A percentile compares a stretch with the other conserved stretches of the same genome.
Conservation (phyloP, 768 basidiomycete genomes). For the Calocybe indica region DNA sequence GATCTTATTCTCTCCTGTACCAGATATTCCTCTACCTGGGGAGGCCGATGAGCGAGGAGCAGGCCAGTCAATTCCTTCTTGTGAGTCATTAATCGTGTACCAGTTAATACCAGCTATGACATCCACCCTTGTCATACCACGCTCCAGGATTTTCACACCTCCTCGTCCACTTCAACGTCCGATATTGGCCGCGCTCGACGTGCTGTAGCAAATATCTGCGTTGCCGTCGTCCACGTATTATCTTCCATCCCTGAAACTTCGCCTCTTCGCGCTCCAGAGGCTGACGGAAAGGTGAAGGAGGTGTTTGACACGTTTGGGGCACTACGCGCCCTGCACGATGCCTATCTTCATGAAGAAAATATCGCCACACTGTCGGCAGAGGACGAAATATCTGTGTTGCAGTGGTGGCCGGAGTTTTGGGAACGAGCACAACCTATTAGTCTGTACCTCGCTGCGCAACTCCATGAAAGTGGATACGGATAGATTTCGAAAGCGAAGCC, state of each 20-base stretch:
- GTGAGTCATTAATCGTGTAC: conserved; percentile 7
- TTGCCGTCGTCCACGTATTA: conserved; percentile 15
- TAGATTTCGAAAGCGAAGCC: conserved; percentile 12
- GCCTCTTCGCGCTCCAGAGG: conserved; percentile 6
- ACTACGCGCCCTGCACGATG: conserved; percentile 14
- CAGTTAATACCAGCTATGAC: neutral
- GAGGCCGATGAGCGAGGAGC: conserved; percentile 9
- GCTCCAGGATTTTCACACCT: neutral
- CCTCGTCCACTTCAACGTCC: conserved; percentile 14
- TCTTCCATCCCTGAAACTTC: conserved; percentile 14
- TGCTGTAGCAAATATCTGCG: conserved; percentile 12
- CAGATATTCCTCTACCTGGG: conserved; percentile 20
- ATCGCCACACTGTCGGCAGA: neutral
- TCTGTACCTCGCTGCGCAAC: conserved; percentile 13
- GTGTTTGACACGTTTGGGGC: conserved; percentile 19
- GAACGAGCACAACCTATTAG: conserved; percentile 16
- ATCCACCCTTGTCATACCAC: neutral
- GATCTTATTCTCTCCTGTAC: conserved; percentile 18
- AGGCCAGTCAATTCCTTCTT: conserved; percentile 14
- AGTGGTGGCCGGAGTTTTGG: conserved; percentile 14
- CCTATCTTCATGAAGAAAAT: conserved; percentile 11
- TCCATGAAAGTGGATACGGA: conserved; percentile 20
- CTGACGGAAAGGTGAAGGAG: conserved; percentile 9
- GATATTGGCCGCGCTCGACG: conserved; percentile 19
- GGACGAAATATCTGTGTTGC: neutral